Evolutionary conservation across 2,329 filamentous ascomycete genomes (phyloP), one percentile per base, ranked within the genome.

Genomic region (Exserohilum rostratum): DNA sequence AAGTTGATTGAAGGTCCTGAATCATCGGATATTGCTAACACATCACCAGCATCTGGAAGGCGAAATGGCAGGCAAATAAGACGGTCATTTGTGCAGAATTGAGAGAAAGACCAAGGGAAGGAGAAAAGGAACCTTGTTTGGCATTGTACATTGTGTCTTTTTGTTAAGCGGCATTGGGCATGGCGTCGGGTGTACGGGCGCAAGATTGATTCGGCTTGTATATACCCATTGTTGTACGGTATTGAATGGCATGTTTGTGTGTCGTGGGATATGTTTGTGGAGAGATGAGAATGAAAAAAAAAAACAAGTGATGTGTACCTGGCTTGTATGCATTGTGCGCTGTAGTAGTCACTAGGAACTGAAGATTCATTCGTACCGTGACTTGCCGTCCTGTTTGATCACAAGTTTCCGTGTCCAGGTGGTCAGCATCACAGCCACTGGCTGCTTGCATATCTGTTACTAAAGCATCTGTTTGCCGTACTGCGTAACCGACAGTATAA

Each of bases 61-160:
- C n/a, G 69, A 72, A 45, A 61, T 70, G 18, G 61, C 61, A 9
- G 68, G 68, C 17, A 72, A 72, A 46, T 72, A 53, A 45, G 25
- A 10, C 31, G n/a, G n/a, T 29, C 25, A 9, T 30, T 42, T 42
- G 11, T 12, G 29, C n/a, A 25, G 15, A n/a, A 5, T 30, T 4
- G 13, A 13, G 7, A 9, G 15, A 15, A 29, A 27, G 17, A 22
- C 9, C 15, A 18, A 12, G 4, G 25, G 25, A 25, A 25, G 7
- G 4, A 25, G 7, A 25, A 25, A 7, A 25, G 25, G 18, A 29
- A 51, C 38, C 5, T n/a, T 47, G 31, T 13, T 22, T 15, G 29
- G 11, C 43, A 47, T 46, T 13, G 25, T 29, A n/a, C 18, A 10
- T 42, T 17, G 17, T 27, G 30, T 22, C 17, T 42, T 54, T 30